phyloP scores from a whole-genome alignment of 2,329 filamentous ascomycete genomes.

The Fusarium pilosicola region DNA sequence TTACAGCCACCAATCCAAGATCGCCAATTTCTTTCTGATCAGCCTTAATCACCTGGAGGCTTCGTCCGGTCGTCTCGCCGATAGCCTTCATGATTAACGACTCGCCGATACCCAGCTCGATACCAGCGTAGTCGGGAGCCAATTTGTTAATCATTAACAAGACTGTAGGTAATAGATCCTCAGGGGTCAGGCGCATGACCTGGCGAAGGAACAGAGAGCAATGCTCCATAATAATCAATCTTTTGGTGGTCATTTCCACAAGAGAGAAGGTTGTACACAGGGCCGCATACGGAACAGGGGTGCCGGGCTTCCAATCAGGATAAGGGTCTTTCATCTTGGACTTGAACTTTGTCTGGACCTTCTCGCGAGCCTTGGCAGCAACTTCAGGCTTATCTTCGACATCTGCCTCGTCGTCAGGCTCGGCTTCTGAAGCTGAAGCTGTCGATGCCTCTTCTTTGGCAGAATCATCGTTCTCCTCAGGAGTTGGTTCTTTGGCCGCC shows the following conservation, averaged over 20 bases:
- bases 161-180: slow-evolving; percentile 87
- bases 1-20: slow-evolving; percentile 91
- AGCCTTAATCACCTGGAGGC: slow-evolving; percentile 87
- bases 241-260: slow-evolving; percentile 93
- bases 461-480: slow-evolving; percentile 39
- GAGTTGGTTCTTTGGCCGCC: slow-evolving; percentile 8
- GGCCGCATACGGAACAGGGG: slow-evolving; percentile 92
- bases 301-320: slow-evolving; percentile 91
- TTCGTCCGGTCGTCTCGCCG: slow-evolving; percentile 91
- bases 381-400: slow-evolving; percentile 73
- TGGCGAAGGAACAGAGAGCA: slow-evolving; percentile 92
- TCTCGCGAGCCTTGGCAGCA: slow-evolving; percentile 79
- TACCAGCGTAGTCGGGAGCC: slow-evolving; percentile 93
- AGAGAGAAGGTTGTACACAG: slow-evolving; percentile 94
- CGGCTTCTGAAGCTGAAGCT: slow-evolving; percentile 47
- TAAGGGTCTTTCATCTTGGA: slow-evolving; percentile 80
- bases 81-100: slow-evolving; percentile 99
- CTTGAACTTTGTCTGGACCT: slow-evolving; percentile 80
- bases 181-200: slow-evolving; percentile 89
- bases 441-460: slow-evolving; percentile 44
- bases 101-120: slow-evolving; percentile 98
- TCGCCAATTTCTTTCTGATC: slow-evolving; percentile 98
- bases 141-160: slow-evolving; percentile 98
- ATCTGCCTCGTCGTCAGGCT: slow-evolving; percentile 60
- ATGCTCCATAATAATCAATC: slow-evolving; percentile 86